Evolutionary conservation across 345 rosid genomes (phyloP).

Genomic region (Acer campestre): DNA sequence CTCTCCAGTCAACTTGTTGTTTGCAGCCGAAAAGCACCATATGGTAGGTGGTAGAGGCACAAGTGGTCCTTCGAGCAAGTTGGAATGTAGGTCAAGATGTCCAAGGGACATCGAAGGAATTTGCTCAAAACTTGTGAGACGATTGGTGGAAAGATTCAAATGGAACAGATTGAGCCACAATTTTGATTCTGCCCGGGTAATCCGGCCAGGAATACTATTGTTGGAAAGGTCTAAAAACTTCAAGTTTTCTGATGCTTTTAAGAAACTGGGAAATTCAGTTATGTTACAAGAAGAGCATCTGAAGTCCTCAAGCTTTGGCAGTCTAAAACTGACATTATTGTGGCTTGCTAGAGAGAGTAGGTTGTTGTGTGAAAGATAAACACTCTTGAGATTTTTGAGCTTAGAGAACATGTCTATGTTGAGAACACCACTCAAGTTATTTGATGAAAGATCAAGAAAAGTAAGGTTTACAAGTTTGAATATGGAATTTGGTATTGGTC

Average conservation of each 20-base stretch:
- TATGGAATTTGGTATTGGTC: conserved; percentile 26
- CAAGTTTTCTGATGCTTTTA: conserved; percentile 10
- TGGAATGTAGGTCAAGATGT: conserved; percentile 6
- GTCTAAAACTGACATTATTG: background rate
- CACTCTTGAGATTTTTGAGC: conserved; percentile 6
- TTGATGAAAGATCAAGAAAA: conserved; percentile 15
- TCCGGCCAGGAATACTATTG: conserved; percentile 16
- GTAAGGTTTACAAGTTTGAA: conserved; percentile 23
- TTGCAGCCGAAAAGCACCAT: background rate
- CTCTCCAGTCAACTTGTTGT: conserved; percentile 18
- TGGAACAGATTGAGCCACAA: background rate
- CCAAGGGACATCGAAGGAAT: background rate
- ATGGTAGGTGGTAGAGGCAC: background rate
- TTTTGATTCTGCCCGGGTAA: background rate
- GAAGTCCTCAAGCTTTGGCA: conserved; percentile 14
- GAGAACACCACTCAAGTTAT: conserved; percentile 25
- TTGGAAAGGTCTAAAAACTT: background rate
- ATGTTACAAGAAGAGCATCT: conserved; percentile 26
- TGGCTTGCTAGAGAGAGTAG: background rate
- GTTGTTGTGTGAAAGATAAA: conserved; percentile 20
- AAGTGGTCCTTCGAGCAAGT: conserved; percentile 11
- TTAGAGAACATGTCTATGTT: conserved; percentile 20
- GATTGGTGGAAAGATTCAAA: conserved; percentile 18
- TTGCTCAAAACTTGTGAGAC: conserved; percentile 5
- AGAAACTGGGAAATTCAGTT: conserved; percentile 21